Base-by-base conservation (phyloP, 306 rosid species). In the Hippophae tibetana region DNA sequence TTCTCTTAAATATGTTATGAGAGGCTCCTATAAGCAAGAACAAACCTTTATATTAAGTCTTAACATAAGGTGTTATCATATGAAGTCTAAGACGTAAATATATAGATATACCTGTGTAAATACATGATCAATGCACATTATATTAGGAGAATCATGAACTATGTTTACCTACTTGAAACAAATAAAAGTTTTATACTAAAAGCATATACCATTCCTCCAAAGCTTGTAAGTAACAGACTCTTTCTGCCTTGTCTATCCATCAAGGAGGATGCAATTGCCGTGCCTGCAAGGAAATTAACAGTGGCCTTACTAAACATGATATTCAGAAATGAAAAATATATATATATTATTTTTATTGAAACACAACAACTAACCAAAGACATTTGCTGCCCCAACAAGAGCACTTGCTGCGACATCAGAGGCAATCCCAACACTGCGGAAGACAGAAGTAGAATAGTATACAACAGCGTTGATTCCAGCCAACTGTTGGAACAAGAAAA, bases 341-440 rank as follows among this genome's bases (percentile, higher is more conserved):
- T 48, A 18, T 18, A 18, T 18, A 18, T 62, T 67, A 42, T 10
- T 26, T 54, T 47, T 7, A 50, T 43, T 44, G 8, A 65, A 62
- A 42, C 40, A 62, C 26, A 27, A 51, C 23, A 38, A 78, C 95
- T 54, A 60, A 87, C 97, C 95, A 13, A 90, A 84, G 60, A 90
- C 97, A 66, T 90, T 90, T 61, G 97, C 82, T 58, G 90, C 86
- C 66, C 95, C 97, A 78, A 87, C 95, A 23, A 90, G 86, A 64
- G 95, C 95, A 80, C 97, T 90, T 55, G 97, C 97, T 62, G 95
- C 97, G 66, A 90, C 88, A 68, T 90, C 97, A 58, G 97, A 90
- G 69, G 90, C 68, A 59, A 90, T 80, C 68, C 97, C 97, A 57
- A 95, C 97, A 65, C 84, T 87, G 62, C 90, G 86, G 79, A 90